These are phyloP conservation scores for Pseudognaphalium luteoalbum DNA, from an alignment of 129 eudicot genomes.

Conservation along the genomic window DNA sequence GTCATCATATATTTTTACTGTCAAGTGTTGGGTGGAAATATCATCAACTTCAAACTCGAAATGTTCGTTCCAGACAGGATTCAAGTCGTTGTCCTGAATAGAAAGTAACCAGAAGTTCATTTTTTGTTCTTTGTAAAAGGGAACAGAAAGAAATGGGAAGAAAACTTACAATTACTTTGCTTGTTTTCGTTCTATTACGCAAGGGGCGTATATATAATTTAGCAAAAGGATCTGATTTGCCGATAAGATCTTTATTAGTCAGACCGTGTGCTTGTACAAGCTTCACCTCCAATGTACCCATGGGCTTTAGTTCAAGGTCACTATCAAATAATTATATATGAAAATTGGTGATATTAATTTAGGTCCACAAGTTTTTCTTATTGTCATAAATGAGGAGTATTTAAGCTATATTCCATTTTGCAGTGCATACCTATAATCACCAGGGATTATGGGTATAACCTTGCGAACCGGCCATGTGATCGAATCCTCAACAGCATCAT, in stretches of 20 bases:
- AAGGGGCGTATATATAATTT: conserved; percentile 68
- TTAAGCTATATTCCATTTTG: not conserved
- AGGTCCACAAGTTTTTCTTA: not conserved
- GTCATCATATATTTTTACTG: conserved; percentile 76
- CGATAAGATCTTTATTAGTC: conserved; percentile 85
- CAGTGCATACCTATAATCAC: conserved; percentile 78
- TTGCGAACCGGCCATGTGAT: conserved; percentile 96
- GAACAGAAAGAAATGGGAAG: conserved; percentile 7
- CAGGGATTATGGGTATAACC: conserved; percentile 89
- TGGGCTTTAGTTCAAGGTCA: conserved; percentile 87
- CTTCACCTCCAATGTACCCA: conserved; percentile 89
- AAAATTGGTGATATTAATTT: conserved; percentile 1
- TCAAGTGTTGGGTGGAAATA: conserved; percentile 81
- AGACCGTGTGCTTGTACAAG: conserved; percentile 93
- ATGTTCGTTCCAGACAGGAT: conserved; percentile 98
- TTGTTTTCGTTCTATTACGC: conserved; percentile 65
- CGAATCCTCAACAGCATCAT: conserved; percentile 94
- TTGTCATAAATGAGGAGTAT: not conserved
- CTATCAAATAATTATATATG: conserved; percentile 29
- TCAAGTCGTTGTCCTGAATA: conserved; percentile 78
- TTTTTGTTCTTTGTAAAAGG: not conserved
- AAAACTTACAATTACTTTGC: conserved; percentile 81
- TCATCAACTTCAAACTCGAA: conserved; percentile 91
- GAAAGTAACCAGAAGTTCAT: conserved; percentile 12
- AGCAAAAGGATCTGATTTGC: conserved; percentile 97